Base-by-base conservation (phyloP, 2,329 filamentous ascomycete species). In the Knoxdaviesia capensis region DNA sequence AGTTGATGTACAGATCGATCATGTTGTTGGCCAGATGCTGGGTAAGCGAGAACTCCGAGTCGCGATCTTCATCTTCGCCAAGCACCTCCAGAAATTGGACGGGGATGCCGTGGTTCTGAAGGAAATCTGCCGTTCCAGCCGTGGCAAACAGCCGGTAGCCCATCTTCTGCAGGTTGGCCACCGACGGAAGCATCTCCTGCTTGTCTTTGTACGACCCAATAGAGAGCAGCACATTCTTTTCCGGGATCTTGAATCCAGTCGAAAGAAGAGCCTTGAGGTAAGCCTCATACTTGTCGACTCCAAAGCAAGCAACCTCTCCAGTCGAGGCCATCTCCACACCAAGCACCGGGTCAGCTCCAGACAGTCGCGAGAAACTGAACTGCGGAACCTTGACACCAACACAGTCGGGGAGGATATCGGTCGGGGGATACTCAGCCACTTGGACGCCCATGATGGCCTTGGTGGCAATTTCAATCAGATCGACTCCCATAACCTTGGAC, bases 301-400 rank as follows among this genome's bases (percentile, higher is more conserved):
- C 90, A 54, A 98, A 98, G 56, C 81, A 94, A 50, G 90, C 90
- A 51, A 98, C 90, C 62, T 98, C 90, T 59, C 90, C 90, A 46
- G 90, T 98, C 5, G 90, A 96, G 11, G 90, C 90, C 90, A 98
- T 98, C 64, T 98, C 90, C 6, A 98, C 90, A 63, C 90, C 90
- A 46, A 94, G 72, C 38, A 98, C 87, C 10, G 90, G 90, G 57
- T 98, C 90, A 5, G 90, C 90, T 38, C 90, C 90, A 34, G 88
- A 93, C 10, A 98, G 74, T 56, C 90, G 81, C 30, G 90, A 94
- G 76, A 98, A 98, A 50, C 86, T 94, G 71, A 98, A 98, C 59
- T 98, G 90, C 2, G 90, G 90, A 33, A 96, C 90, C 68, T 98
- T 98, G 57, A 94, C 84, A 63, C 84, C 90, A 41, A 98, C 88